phyloP scores from a whole-genome alignment of 139 green algal species.

The Gonium pectorale region DNA sequence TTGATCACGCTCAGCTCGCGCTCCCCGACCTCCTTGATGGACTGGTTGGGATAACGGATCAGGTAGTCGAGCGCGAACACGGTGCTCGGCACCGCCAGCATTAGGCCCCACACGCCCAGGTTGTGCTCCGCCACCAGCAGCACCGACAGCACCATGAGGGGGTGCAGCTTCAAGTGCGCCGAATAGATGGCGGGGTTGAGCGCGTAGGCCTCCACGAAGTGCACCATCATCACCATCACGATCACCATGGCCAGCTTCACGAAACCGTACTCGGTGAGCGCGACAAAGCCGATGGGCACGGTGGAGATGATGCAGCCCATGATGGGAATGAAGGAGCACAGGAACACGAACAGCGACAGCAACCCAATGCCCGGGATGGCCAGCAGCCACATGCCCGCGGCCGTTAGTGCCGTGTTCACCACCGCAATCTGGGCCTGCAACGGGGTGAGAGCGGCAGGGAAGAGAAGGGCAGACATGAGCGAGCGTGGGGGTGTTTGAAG shows the following conservation, averaged over 20 bases:
- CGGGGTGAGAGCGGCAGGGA: neutral
- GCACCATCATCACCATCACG: slow-evolving; percentile 86
- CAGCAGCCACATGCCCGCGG: slow-evolving; percentile 88
- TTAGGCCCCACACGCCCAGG: slow-evolving; percentile 93
- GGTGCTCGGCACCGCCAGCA: slow-evolving; percentile 92
- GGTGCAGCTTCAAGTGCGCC: slow-evolving; percentile 94
- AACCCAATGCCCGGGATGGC: slow-evolving; percentile 87
- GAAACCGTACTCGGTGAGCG: slow-evolving; percentile 89
- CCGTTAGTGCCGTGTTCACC: slow-evolving; percentile 93
- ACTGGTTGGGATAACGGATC: slow-evolving; percentile 24
- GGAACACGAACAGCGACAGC: slow-evolving; percentile 94
- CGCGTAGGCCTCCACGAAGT: slow-evolving; percentile 85
- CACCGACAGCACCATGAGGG: slow-evolving; percentile 86
- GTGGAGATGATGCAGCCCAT: slow-evolving; percentile 94
- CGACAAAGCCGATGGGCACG: slow-evolving; percentile 85
- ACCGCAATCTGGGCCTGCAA: slow-evolving; percentile 81
- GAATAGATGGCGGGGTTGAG: slow-evolving; percentile 93
- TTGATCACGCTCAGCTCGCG: slow-evolving; percentile 31
- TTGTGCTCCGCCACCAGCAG: slow-evolving; percentile 85
- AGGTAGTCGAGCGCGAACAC: slow-evolving; percentile 94
- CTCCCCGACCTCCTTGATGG: slow-evolving; percentile 27
- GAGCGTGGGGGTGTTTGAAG: no score
- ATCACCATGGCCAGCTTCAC: slow-evolving; percentile 91
- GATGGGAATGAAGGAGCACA: slow-evolving; percentile 91
- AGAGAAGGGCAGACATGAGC: neutral